Base-by-base conservation (phyloP, 495 filamentous ascomycete genomes). In the Hypoxylon lienhwacheense region DNA sequence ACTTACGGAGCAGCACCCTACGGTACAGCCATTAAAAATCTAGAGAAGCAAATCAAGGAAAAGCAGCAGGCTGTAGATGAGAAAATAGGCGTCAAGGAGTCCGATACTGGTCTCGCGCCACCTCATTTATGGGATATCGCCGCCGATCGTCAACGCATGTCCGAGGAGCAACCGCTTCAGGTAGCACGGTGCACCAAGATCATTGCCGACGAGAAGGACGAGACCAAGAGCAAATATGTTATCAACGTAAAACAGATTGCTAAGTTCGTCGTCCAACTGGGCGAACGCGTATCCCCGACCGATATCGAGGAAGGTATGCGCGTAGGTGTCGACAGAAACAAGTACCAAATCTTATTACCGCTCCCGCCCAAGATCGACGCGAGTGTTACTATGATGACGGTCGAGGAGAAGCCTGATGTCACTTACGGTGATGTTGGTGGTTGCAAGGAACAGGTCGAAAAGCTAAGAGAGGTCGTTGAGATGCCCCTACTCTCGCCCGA, bases 211-310 rank as follows among this genome's bases (percentile, higher is more conserved):
- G 93, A 96, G 69, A 93, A 95, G 75, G 91, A 98, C 75, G 75
- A 86, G 22, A 90, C 96, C 61, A 98, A 98, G 83, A 93, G 87
- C 82, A 97, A 97, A 85, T 98, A 98, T 78, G 91, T 98, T 66
- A 98, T 98, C 81, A 98, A 97, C 73, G 93, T 98, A 60, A 98
- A 98, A 76, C 93, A 98, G 70, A 97, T 98, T 55, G 93, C 93
- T 68, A 98, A 98, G 74, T 98, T 98, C 64, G 93, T 98, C 35
- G 93, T 98, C 66, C 95, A 97, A 73, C 83, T 98, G 42, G 93
- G 93, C 58, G 93, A 98, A 70, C 86, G 95, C 39, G 92, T 98
- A 53, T 91, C 87, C 70, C 95, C 93, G 31, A 97, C 92, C 64
- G 93, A 98, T 85, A 97, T 98, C 66, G 93, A 98, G 66, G 93